Conservation (phyloP, 257 asterid species). For the Primulina tabacum region DNA sequence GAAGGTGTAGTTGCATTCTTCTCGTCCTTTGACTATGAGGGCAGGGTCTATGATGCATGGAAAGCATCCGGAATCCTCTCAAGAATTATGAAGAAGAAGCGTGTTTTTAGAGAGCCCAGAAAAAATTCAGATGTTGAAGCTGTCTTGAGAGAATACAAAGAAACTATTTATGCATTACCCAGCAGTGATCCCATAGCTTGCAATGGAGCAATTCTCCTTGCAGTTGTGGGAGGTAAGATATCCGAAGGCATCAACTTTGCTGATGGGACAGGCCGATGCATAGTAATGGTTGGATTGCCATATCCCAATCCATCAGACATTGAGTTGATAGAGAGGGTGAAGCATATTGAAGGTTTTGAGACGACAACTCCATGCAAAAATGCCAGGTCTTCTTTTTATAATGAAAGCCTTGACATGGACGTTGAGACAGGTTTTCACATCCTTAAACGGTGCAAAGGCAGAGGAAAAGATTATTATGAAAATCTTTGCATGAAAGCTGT, state of each 20-base stretch:
- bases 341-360: constrained; percentile 76
- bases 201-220: constrained; percentile 83
- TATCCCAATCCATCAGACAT: constrained; percentile 90
- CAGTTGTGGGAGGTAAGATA: constrained; percentile 97
- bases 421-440: constrained; percentile 60
- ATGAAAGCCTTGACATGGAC: constrained; percentile 44
- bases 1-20: constrained; percentile 85
- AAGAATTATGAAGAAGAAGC: constrained; percentile 72
- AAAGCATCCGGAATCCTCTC: constrained; percentile 72
- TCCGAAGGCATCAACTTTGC: constrained; percentile 97
- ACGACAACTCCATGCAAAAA: constrained; percentile 28
- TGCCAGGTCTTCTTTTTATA: constrained; percentile 21
- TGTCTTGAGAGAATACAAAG: constrained; percentile 70
- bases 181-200: constrained; percentile 28
- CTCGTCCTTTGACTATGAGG: constrained; percentile 89
- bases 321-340: constrained; percentile 90
- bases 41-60: constrained; percentile 74
- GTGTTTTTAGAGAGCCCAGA: constrained; percentile 84
- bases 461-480: constrained; percentile 91
- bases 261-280: constrained; percentile 90
- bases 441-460: constrained; percentile 70
- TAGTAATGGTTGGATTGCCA: constrained; percentile 96
- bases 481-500: constrained; percentile 99
- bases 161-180: constrained; percentile 53
- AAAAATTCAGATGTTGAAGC: constrained; percentile 72